Evolutionary conservation across 1,284 basidiomycete genomes (phyloP), one percentile per base, ranked within the genome.

Genomic region (Trichosporon coremiiforme): DNA sequence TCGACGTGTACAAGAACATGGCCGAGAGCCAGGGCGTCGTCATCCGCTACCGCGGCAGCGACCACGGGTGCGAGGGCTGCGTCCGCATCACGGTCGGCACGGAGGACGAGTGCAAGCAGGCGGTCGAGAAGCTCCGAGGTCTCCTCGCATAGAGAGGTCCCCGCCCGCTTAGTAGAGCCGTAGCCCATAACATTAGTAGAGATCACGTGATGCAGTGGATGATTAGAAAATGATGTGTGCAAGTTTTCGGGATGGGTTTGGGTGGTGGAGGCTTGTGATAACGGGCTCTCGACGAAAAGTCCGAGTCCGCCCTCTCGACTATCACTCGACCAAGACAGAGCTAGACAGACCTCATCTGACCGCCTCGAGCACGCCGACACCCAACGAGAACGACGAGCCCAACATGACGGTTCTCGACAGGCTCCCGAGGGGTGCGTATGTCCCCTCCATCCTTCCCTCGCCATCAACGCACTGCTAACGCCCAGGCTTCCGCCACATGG

Each of bases 11-110:
- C 84, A 91, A 89, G 81, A 85, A 87, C 20, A 87, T 99, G 77
- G 97, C 96, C 22, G 95, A 94, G 83, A 86, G 90, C 71, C 87
- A 89, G 76, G 91, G 90, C 0, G 89, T 99, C 0, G 97, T 99
- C 4, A 93, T 99, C 17, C 85, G 97, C 64, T 98, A 90, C 84
- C 86, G 97, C 68, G 94, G 95, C 0, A 86, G 87, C 33, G 97
- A 99, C 83, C 79, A 87, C 6, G 96, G 97, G 0, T 99, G 97
- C 75, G 86, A 86, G 62, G 97, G 90, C 0, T 97, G 94, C 79
- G 77, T 99, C 82, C 85, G 97, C 67, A 90, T 99, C 31, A 98
- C 96, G 0, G 87, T 99, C 8, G 97, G 97, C 0, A 94, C 90
- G 7, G 87, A 88, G 73, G 88, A 88, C 68, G 97, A 99, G 85